phyloP scores from a whole-genome alignment of 2,329 filamentous ascomycete species.

The Elsinoe batatas region DNA sequence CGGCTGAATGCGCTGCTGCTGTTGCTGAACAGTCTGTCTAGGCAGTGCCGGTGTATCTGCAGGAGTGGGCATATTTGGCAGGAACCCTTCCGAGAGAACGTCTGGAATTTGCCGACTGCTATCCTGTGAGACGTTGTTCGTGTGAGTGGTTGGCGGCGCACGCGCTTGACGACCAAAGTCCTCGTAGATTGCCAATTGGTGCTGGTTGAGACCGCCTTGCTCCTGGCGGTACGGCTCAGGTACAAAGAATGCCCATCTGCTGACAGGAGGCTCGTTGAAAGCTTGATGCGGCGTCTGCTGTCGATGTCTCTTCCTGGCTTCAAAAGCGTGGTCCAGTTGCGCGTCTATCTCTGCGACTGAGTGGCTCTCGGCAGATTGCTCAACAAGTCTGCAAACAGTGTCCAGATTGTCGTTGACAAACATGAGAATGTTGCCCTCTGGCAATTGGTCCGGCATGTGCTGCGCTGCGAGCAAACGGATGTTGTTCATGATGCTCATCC shows the following conservation, averaged over 20 bases:
- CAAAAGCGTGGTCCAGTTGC: constrained; percentile 72
- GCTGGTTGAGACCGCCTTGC: constrained; percentile 71
- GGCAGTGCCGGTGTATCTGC: constrained; percentile 53
- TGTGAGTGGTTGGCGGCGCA: constrained; percentile 38
- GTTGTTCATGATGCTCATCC: constrained; percentile 96
- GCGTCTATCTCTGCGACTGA: constrained; percentile 92
- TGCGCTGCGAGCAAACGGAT: constrained; percentile 68
- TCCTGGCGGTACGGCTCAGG: constrained; percentile 86
- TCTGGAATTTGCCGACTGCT: constrained; percentile 52
- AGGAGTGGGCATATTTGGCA: constrained; percentile 53
- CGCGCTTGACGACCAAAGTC: constrained; percentile 85
- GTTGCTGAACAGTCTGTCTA: constrained; percentile 45
- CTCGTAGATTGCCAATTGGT: constrained; percentile 93
- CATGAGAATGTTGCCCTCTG: constrained; percentile 94
- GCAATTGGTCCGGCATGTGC: constrained; percentile 59
- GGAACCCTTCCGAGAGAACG: constrained; percentile 52
- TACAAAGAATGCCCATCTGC: constrained; percentile 86
- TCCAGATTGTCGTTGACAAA: constrained; percentile 98
- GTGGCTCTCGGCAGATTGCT: constrained; percentile 88
- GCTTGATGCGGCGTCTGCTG: constrained; percentile 68
- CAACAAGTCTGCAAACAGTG: constrained; percentile 82
- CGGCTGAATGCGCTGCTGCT: constrained; percentile 28
- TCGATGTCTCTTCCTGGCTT: constrained; percentile 66
- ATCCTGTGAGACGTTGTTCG: constrained; percentile 48
- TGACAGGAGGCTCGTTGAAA: constrained; percentile 71